Conservation (phyloP, 345 rosid species). For the Limnanthes douglasii region DNA sequence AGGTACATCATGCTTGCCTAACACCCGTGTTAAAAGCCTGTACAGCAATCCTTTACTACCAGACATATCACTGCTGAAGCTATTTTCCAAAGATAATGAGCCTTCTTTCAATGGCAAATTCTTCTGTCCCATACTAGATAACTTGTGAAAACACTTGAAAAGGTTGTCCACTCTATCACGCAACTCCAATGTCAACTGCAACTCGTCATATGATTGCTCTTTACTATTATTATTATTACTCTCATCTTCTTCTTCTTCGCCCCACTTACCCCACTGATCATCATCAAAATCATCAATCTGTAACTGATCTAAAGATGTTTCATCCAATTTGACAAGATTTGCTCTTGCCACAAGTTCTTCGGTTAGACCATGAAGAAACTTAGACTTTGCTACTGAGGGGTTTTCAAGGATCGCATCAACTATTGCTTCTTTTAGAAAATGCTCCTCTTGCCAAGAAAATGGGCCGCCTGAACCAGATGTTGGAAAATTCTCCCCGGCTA, state of each 20-base stretch:
- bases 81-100: constrained; percentile 30
- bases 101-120: constrained; percentile 40
- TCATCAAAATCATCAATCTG: constrained; percentile 80
- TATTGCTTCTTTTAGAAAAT: constrained; percentile 74
- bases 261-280: constrained; percentile 99
- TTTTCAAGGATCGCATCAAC: constrained; percentile 66
- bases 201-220: constrained; percentile 39
- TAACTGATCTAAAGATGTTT: constrained; percentile 25
- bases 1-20: constrained; percentile 49
- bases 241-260: constrained; percentile 67
- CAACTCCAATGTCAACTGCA: constrained; percentile 85
- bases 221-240: constrained; percentile 17
- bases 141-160: constrained; percentile 65
- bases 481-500: constrained; percentile 94
- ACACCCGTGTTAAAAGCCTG: constrained; percentile 43
- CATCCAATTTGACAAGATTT: constrained; percentile 22
- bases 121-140: constrained; percentile 42
- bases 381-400: constrained; percentile 47
- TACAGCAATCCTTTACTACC: constrained; percentile 50
- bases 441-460: constrained; percentile 99
- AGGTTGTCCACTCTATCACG: constrained; percentile 79
- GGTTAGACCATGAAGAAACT: constrained; percentile 52
- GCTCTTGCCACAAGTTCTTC: constrained; percentile 63
- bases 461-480: constrained; percentile 85
- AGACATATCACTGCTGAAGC: constrained; percentile 32